A percentile compares a stretch with the other conserved stretches of the same genome.
These are phyloP conservation scores for Corymbia maculata DNA, from an alignment of 345 rosid species.

Conservation along the genomic window DNA sequence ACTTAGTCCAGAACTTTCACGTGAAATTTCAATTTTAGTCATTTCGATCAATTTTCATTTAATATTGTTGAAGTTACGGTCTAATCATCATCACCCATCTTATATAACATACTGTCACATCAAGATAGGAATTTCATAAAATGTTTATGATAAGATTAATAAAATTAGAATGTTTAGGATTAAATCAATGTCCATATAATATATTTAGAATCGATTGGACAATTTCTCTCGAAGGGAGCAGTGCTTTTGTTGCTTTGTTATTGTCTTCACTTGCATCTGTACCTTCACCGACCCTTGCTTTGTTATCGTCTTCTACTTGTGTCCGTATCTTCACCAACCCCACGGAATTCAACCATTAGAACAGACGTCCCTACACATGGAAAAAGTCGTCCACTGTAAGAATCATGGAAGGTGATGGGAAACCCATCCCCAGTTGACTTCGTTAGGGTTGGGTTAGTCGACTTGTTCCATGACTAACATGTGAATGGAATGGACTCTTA, in stretches of 20 bases:
- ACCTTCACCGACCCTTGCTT: too few relatives aligned
- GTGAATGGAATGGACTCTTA: background rate
- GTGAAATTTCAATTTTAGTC: background rate
- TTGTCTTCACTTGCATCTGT: background rate
- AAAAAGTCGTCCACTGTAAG: background rate
- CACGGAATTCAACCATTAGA: accelerated
- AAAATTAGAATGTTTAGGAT: too few relatives aligned
- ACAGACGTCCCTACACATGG: background rate
- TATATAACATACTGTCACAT: background rate
- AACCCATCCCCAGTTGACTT: background rate
- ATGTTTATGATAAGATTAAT: too few relatives aligned
- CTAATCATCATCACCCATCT: accelerated
- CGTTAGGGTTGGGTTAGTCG: background rate
- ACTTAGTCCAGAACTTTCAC: too few relatives aligned
- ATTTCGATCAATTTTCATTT: accelerated
- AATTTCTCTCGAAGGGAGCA: too few relatives aligned
- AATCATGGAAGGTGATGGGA: background rate
- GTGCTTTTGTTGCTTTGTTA: background rate
- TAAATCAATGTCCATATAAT: too few relatives aligned
- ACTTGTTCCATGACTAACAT: background rate
- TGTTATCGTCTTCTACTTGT: background rate
- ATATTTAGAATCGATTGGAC: too few relatives aligned
- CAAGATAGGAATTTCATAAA: too few relatives aligned
- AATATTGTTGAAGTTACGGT: too few relatives aligned
- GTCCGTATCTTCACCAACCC: background rate